A percentile compares a stretch with the other conserved stretches of the same genome.
These are phyloP conservation scores for Talaromyces borbonicus DNA, from an alignment of 495 filamentous ascomycete species.

Conservation along the genomic window DNA sequence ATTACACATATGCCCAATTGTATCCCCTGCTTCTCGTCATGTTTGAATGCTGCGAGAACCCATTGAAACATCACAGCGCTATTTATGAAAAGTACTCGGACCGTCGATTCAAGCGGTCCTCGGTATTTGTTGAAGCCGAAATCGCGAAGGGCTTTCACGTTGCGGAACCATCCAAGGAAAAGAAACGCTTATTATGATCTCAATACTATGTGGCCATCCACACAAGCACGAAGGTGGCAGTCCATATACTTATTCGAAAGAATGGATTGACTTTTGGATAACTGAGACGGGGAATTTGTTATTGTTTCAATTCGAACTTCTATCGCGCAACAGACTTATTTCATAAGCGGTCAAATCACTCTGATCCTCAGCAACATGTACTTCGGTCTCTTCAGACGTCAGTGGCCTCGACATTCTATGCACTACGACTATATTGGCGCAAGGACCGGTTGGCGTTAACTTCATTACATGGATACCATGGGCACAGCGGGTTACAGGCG, in stretches of 20 bases:
- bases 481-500: slow-evolving; percentile 1
- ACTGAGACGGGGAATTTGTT: too few species aligned
- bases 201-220: too few species aligned
- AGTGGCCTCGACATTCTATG: not conserved
- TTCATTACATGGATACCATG: slow-evolving; percentile 8
- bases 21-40: slow-evolving; percentile 65
- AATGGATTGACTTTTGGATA: too few species aligned
- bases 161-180: slow-evolving; percentile 17
- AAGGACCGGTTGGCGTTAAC: slow-evolving; percentile 2
- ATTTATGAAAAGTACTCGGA: slow-evolving; percentile 89
- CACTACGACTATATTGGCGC: not conserved
- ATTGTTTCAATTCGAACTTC: too few species aligned
- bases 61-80: slow-evolving; percentile 68
- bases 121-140: slow-evolving; percentile 67
- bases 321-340: too few species aligned
- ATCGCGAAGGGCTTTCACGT: slow-evolving; percentile 47
- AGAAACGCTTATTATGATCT: not conserved
- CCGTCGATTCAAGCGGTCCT: slow-evolving; percentile 70
- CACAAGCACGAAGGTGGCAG: too few species aligned
- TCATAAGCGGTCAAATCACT: too few species aligned
- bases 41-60: slow-evolving; percentile 76
- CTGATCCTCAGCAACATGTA: too few species aligned
- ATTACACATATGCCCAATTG: slow-evolving; percentile 80
- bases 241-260: too few species aligned
- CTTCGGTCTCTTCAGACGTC: not conserved